These are phyloP conservation scores for Coprinopsis strossmayeri DNA, from an alignment of 768 basidiomycete species.

Conservation along the genomic window DNA sequence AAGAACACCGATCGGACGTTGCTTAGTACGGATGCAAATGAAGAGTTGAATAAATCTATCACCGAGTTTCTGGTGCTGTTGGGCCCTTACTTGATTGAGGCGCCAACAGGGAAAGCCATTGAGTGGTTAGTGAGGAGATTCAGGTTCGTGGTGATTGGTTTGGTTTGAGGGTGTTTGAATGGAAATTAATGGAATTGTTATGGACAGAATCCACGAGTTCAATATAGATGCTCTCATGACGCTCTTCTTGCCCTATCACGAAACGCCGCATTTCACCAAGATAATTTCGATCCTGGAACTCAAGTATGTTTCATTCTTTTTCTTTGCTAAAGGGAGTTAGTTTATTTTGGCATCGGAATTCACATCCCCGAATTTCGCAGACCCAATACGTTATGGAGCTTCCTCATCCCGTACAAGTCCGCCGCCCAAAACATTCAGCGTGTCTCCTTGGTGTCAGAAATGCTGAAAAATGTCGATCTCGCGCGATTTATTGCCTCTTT, in stretches of 20 bases:
- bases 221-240: constrained; percentile 74
- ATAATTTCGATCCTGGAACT: constrained; percentile 84
- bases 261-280: constrained; percentile 90
- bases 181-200: neutral
- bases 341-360: neutral
- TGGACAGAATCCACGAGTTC: constrained; percentile 81
- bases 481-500: constrained; percentile 66
- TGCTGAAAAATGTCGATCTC: constrained; percentile 64
- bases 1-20: constrained; percentile 76
- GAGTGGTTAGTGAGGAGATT: constrained; percentile 96
- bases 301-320: constrained; percentile 37
- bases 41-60: constrained; percentile 56
- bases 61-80: constrained; percentile 60
- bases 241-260: constrained; percentile 91
- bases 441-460: constrained; percentile 64
- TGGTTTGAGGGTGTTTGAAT: neutral
- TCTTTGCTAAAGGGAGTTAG: neutral
- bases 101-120: constrained; percentile 73
- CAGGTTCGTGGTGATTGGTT: constrained; percentile 49
- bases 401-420: constrained; percentile 70
- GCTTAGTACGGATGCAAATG: constrained; percentile 53
- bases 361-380: constrained; percentile 30
- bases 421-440: constrained; percentile 73
- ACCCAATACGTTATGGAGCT: constrained; percentile 55
- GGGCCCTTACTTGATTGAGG: constrained; percentile 76